Conservation (phyloP, 441 rosid species). For the Daphne laureola region DNA sequence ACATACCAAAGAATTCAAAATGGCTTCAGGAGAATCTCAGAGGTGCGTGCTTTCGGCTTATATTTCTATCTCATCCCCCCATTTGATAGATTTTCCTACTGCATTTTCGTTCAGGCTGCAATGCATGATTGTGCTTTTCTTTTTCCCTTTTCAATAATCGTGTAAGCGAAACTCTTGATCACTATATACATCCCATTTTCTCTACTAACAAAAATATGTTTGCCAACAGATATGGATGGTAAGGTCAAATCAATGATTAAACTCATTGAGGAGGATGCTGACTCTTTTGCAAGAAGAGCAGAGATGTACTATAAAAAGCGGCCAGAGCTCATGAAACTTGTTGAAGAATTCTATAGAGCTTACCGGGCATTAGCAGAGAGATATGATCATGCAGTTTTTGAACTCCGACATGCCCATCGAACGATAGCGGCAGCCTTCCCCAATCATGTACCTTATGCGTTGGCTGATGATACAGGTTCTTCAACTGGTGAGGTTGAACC, state of each 20-base stretch:
- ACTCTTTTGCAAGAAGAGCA: constrained; percentile 77
- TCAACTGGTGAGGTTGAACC: constrained; percentile 26
- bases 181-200: not conserved
- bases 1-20: constrained; percentile 65
- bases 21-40: constrained; percentile 89
- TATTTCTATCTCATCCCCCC: not conserved
- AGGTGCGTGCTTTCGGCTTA: constrained; percentile 27
- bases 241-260: constrained; percentile 79
- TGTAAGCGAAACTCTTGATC: too few species aligned
- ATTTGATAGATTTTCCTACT: not conserved
- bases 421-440: constrained; percentile 67
- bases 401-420: constrained; percentile 68
- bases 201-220: constrained; percentile 14
- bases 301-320: constrained; percentile 82
- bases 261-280: constrained; percentile 78
- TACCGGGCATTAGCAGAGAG: constrained; percentile 81
- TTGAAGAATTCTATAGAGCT: constrained; percentile 76
- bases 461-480: constrained; percentile 39
- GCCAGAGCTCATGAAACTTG: constrained; percentile 76
- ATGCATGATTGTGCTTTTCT: too few species aligned
- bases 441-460: constrained; percentile 40
- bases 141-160: too few species aligned
- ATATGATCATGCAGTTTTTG: constrained; percentile 64
- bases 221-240: constrained; percentile 57
- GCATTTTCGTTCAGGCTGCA: not conserved